Percentiles rank a stretch among this genome's conserved stretches.
Conservation (phyloP, 192 early-diverging fungal genomes). For the Paraglomus occultum region DNA sequence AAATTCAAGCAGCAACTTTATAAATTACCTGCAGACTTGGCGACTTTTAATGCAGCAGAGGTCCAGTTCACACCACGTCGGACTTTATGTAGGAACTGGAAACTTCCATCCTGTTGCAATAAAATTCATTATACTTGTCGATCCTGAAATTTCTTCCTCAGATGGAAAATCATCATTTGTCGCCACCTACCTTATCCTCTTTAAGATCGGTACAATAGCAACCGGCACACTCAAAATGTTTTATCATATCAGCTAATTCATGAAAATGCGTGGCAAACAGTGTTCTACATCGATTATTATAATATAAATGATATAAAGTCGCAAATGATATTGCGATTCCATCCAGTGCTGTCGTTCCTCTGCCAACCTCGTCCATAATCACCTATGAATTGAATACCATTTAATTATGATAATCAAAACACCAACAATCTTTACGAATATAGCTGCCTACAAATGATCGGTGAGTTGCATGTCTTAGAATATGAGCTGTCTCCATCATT, state of each 20-base stretch:
- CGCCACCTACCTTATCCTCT: constrained; percentile 21
- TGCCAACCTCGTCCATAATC: constrained; percentile 54
- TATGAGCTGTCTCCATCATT: constrained; percentile 49
- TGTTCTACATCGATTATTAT: constrained; percentile 55
- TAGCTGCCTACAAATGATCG: constrained; percentile 37
- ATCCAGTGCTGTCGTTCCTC: constrained; percentile 60
- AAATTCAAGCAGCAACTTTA: background rate
- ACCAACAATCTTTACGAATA: background rate
- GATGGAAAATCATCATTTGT: no score
- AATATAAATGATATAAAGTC: constrained; percentile 57
- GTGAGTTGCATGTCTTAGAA: constrained; percentile 43
- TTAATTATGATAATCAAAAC: background rate
- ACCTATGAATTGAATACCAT: constrained; percentile 14
- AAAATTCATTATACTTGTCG: no score
- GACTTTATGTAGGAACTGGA: constrained; percentile 13
- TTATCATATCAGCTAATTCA: constrained; percentile 58
- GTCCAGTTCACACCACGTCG: constrained; percentile 14
- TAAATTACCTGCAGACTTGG: constrained; percentile 14
- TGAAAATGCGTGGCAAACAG: constrained; percentile 82
- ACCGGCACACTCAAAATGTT: constrained; percentile 26
- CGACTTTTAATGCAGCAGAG: constrained; percentile 20
- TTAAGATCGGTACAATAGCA: constrained; percentile 32
- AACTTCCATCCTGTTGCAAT: constrained; percentile 28
- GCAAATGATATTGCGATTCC: constrained; percentile 74
- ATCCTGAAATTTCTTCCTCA: no score